Evolutionary conservation across 352 stramenopile genomes (phyloP).

Genomic region (Phytophthora macrochlamydospora): DNA sequence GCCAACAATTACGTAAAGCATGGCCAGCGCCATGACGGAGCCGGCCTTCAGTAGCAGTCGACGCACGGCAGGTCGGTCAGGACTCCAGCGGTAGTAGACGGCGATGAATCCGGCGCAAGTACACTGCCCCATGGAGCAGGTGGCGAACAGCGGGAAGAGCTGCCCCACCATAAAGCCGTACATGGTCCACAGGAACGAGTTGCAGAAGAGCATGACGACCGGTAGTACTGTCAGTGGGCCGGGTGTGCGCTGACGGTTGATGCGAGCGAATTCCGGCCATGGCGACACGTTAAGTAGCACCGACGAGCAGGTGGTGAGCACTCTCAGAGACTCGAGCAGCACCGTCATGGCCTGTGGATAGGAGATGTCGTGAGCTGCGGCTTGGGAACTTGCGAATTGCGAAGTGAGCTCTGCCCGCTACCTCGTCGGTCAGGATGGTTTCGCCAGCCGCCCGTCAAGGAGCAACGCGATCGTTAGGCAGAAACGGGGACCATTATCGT

Average conservation of each 20-base stretch:
- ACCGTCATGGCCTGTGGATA: constrained; percentile 29
- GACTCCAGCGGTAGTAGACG: constrained; percentile 43
- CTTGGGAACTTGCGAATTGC: background rate
- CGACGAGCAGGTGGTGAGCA: constrained; percentile 39
- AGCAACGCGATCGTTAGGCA: constrained; percentile 12
- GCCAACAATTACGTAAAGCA: constrained; percentile 33
- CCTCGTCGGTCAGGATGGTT: constrained; percentile 13
- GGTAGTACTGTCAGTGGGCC: constrained; percentile 41
- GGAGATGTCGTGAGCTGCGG: background rate
- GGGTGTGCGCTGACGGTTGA: constrained; percentile 39
- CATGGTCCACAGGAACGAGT: constrained; percentile 47
- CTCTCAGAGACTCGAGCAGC: constrained; percentile 37
- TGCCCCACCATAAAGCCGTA: constrained; percentile 51
- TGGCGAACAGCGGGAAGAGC: constrained; percentile 51
- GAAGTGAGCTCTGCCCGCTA: constrained; percentile 13
- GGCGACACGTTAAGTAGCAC: constrained; percentile 41
- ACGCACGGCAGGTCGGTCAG: constrained; percentile 28
- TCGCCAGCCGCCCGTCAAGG: background rate
- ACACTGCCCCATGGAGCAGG: constrained; percentile 37
- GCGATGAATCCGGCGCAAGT: constrained; percentile 43
- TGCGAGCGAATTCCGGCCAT: constrained; percentile 43
- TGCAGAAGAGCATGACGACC: constrained; percentile 43
- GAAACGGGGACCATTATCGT: background rate
- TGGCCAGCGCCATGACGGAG: constrained; percentile 32
- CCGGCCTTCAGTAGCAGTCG: constrained; percentile 22